Evolutionary conservation across 2,329 filamentous ascomycete species (phyloP).

Genomic region (Xylaria sp.): DNA sequence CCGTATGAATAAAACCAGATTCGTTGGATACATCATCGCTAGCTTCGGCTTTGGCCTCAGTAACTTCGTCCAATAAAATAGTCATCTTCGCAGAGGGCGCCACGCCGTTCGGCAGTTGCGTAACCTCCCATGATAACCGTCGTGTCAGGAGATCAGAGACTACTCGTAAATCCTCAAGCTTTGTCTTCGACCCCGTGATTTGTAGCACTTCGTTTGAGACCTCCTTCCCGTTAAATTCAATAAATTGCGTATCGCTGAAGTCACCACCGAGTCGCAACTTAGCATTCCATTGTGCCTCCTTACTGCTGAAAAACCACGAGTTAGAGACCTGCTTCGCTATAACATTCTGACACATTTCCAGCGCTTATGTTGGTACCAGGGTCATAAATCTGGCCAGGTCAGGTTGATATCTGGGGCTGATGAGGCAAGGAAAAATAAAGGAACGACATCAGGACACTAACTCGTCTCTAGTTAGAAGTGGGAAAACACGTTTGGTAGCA

Average conservation of each 20-base stretch:
- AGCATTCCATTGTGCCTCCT: constrained; percentile 34
- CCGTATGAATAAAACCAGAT: constrained; percentile 29
- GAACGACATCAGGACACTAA: constrained; percentile 1
- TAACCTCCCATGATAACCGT: constrained; percentile 34
- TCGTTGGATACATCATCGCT: background rate
- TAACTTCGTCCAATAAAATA: constrained; percentile 36
- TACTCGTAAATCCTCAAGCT: constrained; percentile 34
- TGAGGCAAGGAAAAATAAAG: background rate
- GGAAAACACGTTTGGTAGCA: background rate
- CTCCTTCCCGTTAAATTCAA: constrained; percentile 34
- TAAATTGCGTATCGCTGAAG: constrained; percentile 35
- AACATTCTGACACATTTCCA: background rate
- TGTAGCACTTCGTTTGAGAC: constrained; percentile 34
- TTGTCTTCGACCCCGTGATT: constrained; percentile 22
- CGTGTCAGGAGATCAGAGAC: constrained; percentile 34
- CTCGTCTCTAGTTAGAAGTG: background rate
- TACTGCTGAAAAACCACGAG: background rate
- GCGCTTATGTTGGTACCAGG: background rate
- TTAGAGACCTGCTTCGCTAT: background rate
- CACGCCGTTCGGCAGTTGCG: constrained; percentile 18
- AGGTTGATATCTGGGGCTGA: background rate
- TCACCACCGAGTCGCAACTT: constrained; percentile 36
- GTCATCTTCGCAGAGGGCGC: constrained; percentile 34
- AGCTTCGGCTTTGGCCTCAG: constrained; percentile 30
- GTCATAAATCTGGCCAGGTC: background rate